These are phyloP conservation scores for Irpex rosettiformis DNA, from an alignment of 1,284 basidiomycete species.

Conservation along the genomic window DNA sequence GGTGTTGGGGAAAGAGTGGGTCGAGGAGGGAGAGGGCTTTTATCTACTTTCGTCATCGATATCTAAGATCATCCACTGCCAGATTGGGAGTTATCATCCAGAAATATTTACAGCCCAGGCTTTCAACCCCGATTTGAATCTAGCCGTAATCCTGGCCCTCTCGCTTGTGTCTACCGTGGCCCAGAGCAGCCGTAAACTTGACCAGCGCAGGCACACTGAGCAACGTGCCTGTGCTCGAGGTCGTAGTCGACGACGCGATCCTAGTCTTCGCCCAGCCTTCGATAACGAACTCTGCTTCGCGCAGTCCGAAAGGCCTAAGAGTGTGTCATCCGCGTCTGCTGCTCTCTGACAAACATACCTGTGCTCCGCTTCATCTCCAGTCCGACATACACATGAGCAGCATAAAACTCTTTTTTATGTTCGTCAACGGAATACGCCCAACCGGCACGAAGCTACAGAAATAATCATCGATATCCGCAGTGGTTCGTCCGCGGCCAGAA, in stretches of 20 bases:
- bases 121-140: background rate
- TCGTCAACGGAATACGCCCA: background rate
- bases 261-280: background rate
- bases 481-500: background rate
- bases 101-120: background rate
- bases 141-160: background rate
- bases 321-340: background rate
- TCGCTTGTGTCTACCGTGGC: background rate
- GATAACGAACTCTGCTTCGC: background rate
- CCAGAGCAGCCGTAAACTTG: background rate
- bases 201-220: too few species aligned
- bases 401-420: background rate
- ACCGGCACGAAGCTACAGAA: background rate
- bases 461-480: background rate
- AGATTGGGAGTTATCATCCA: background rate
- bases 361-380: background rate
- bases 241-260: background rate
- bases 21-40: background rate
- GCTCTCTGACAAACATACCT: too few species aligned
- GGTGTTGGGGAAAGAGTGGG: conserved; percentile 8
- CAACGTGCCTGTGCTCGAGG: background rate
- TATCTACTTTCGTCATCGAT: conserved; percentile 2
- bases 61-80: background rate
- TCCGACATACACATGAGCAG: background rate
- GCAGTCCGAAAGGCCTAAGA: background rate